Percentiles rank a stretch among this genome's conserved stretches.
These are phyloP conservation scores for Monilinia fructigena DNA, from an alignment of 2,329 filamentous ascomycete species.

Conservation along the genomic window DNA sequence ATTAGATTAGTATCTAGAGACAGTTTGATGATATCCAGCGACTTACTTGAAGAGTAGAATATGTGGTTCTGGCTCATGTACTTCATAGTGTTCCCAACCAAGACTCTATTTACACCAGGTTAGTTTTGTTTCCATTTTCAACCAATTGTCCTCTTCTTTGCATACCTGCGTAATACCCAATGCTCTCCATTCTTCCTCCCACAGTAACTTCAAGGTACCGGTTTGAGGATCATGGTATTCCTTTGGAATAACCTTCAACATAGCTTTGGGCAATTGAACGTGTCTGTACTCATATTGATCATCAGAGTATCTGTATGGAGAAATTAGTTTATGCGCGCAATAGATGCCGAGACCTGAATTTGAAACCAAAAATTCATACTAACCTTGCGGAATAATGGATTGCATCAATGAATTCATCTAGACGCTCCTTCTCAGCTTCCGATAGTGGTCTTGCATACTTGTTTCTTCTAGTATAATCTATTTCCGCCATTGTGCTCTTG, in stretches of 20 bases:
- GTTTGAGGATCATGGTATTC: conserved; percentile 88
- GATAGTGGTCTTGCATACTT: conserved; percentile 76
- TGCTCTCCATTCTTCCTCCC: conserved; percentile 98
- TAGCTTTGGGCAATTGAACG: conserved; percentile 94
- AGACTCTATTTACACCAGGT: conserved; percentile 64
- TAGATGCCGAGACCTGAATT: not conserved
- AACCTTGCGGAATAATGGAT: conserved; percentile 96
- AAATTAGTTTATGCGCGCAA: conserved; percentile 26
- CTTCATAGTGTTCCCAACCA: conserved; percentile 99
- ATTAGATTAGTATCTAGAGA: conserved; percentile 24
- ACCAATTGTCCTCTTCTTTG: not conserved
- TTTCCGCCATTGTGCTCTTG: conserved; percentile 33
- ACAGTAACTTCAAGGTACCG: conserved; percentile 91
- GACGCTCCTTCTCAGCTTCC: conserved; percentile 74
- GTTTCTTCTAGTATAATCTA: conserved; percentile 80
- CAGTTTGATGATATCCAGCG: not conserved
- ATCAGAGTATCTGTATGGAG: conserved; percentile 74
- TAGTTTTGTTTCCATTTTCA: not conserved
- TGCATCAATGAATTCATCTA: conserved; percentile 88
- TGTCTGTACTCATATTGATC: conserved; percentile 94
- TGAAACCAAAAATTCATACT: conserved; percentile 35
- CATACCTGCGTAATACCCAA: conserved; percentile 92
- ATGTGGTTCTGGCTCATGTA: conserved; percentile 97
- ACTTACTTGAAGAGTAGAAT: conserved; percentile 97
- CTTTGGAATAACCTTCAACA: conserved; percentile 95